Percentiles rank a stretch among this genome's conserved stretches.
phyloP scores from a whole-genome alignment of 768 basidiomycete species.

The Serendipita indica region DNA sequence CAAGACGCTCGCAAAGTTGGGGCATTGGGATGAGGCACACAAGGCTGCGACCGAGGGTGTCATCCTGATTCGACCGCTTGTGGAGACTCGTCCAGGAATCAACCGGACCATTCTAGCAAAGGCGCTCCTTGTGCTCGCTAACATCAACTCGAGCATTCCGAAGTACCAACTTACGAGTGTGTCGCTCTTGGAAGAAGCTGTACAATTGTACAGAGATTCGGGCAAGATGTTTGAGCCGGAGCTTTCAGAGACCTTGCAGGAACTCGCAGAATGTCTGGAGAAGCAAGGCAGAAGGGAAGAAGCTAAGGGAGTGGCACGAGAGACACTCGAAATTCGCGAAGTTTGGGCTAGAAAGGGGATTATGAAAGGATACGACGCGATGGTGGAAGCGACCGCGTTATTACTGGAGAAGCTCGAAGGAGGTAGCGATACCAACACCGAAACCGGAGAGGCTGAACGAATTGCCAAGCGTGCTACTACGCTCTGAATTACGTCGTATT shows the following conservation, averaged over 20 bases:
- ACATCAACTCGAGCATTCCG: background rate
- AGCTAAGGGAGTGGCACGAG: background rate
- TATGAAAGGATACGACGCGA: background rate
- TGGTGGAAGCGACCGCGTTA: too few relatives aligned
- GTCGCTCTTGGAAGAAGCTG: background rate
- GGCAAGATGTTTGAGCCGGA: background rate
- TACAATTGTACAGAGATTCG: background rate
- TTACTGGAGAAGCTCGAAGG: too few relatives aligned
- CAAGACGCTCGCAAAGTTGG: background rate
- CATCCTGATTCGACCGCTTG: background rate
- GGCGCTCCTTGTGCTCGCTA: background rate
- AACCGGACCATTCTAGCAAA: background rate
- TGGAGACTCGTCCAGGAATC: background rate
- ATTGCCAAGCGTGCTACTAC: too few relatives aligned
- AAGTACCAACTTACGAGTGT: background rate
- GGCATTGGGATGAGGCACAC: background rate
- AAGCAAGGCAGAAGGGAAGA: background rate
- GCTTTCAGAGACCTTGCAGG: background rate
- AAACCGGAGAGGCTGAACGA: too few relatives aligned
- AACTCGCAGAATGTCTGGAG: background rate
- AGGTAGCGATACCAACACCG: too few relatives aligned
- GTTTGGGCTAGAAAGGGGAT: background rate
- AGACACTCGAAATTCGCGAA: background rate
- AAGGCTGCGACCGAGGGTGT: background rate
- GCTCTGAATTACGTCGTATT: too few relatives aligned